A percentile compares a stretch with the other conserved stretches of the same genome.
phyloP scores from a whole-genome alignment of 73 alveolate genomes.

The Paramecium biaurelia region DNA sequence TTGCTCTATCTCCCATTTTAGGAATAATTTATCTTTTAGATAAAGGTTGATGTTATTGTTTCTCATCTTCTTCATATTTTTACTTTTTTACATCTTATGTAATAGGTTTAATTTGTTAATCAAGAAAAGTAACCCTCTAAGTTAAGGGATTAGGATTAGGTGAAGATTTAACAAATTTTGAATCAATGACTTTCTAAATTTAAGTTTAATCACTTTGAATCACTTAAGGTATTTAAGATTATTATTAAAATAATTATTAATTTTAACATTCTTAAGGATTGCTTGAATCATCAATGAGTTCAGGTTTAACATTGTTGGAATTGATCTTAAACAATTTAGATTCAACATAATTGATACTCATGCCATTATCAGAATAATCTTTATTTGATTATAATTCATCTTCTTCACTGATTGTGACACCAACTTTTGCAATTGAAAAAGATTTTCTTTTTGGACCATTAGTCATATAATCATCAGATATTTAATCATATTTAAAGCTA shows the following conservation, averaged over 20 bases:
- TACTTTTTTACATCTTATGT: background rate
- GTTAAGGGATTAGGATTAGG: slow-evolving; percentile 15
- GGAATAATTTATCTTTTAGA: slow-evolving; percentile 19
- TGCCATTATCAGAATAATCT: background rate
- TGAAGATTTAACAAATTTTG: background rate
- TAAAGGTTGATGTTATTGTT: background rate
- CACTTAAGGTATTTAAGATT: background rate
- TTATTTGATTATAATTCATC: slow-evolving; percentile 7
- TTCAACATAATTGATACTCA: background rate
- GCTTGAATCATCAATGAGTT: background rate
- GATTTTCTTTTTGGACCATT: slow-evolving; percentile 38
- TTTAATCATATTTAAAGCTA: slow-evolving; percentile 34
- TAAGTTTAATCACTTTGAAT: background rate
- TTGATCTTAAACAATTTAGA: background rate
- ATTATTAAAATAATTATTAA: background rate
- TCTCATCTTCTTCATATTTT: background rate
- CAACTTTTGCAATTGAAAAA: background rate
- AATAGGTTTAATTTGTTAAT: background rate
- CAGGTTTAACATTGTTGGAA: slow-evolving; percentile 7
- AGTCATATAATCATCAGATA: slow-evolving; percentile 2
- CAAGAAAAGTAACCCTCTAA: background rate
- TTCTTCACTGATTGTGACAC: slow-evolving; percentile 32
- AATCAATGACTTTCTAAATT: background rate
- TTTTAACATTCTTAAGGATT: background rate
- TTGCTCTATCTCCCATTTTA: slow-evolving; percentile 7